Conservation (phyloP, 345 rosid genomes). For the Raphanus raphanistrum region DNA sequence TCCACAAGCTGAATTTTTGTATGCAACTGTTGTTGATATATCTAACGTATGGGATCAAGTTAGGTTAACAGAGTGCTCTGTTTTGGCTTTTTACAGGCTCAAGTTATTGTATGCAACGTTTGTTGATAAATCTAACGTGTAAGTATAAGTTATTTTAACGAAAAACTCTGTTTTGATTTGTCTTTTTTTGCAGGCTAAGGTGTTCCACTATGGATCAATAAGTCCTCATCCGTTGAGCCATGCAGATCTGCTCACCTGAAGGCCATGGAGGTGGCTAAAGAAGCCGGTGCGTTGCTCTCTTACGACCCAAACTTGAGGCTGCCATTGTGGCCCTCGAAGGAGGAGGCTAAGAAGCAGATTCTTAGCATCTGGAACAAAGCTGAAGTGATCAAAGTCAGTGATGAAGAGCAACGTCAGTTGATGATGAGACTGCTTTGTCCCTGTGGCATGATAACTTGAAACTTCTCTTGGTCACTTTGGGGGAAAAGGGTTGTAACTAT, state of each 20-base stretch:
- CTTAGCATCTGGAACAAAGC: not conserved
- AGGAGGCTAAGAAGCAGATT: slow-evolving; percentile 1
- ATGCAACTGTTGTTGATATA: not conserved
- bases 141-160: not conserved
- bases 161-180: not conserved
- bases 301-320: not conserved
- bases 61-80: not conserved
- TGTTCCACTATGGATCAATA: not conserved
- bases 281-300: not conserved
- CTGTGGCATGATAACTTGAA: not conserved
- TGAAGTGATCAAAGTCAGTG: not conserved
- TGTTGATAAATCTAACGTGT: not conserved
- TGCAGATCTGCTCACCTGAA: not conserved
- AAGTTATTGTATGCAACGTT: not conserved
- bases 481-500: not conserved
- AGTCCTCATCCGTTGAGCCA: not conserved
- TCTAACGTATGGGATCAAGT: not conserved
- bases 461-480: not conserved
- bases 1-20: not conserved
- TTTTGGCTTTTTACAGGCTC: too few species aligned
- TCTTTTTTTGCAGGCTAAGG: not conserved
- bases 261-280: not conserved
- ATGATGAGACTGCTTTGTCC: not conserved
- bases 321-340: not conserved
- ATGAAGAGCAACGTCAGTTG: not conserved